These are phyloP conservation scores for Fusarium humuli DNA, from an alignment of 2,329 filamentous ascomycete genomes.

Conservation along the genomic window DNA sequence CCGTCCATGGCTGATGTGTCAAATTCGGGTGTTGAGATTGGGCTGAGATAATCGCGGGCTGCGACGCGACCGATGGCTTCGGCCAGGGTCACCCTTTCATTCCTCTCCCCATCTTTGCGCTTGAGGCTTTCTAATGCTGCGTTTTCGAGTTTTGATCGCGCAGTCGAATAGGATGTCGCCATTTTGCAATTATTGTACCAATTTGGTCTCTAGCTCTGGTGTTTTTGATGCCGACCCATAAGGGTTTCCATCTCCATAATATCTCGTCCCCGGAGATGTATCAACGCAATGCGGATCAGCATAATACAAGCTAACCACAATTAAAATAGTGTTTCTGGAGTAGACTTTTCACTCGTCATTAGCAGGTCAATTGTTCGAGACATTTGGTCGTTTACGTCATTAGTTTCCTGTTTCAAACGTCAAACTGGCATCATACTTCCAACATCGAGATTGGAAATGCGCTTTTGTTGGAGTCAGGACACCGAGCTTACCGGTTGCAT, in stretches of 20 bases:
- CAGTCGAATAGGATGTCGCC: neutral
- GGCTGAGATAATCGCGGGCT: neutral
- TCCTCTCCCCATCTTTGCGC: no score
- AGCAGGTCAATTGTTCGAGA: neutral
- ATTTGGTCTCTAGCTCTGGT: neutral
- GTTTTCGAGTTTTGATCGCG: neutral
- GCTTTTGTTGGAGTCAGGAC: neutral
- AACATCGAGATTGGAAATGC: neutral
- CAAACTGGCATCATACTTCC: neutral
- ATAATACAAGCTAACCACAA: neutral
- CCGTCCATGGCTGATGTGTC: conserved; percentile 8
- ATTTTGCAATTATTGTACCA: neutral
- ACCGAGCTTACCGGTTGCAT: neutral
- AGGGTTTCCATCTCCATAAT: neutral
- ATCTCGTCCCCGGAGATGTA: neutral
- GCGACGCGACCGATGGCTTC: neutral
- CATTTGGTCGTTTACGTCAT: neutral
- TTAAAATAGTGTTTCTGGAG: neutral
- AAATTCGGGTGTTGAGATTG: conserved; percentile 2
- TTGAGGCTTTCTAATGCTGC: accelerated
- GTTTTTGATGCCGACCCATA: neutral
- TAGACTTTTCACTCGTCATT: neutral
- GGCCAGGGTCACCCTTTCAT: no score
- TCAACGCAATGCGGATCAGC: neutral
- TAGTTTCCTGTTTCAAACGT: neutral